Conservation (phyloP, 192 early-diverging fungal species). For the Helicostylum pulchrum region DNA sequence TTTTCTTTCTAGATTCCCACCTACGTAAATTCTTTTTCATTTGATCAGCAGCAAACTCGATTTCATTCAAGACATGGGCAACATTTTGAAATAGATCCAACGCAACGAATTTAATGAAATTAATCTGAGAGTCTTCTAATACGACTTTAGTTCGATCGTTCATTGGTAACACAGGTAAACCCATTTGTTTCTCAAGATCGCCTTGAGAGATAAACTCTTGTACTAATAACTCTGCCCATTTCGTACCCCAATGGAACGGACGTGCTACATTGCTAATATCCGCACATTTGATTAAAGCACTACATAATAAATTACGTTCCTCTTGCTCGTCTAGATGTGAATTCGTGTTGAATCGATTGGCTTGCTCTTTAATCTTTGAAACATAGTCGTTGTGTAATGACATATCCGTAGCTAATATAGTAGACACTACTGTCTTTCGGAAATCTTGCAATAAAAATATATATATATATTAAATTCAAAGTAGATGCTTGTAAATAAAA, state of each 20-base stretch:
- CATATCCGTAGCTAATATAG: constrained; percentile 82
- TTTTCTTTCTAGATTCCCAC: constrained; percentile 28
- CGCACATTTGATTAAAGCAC: constrained; percentile 76
- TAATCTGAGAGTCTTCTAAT: constrained; percentile 47
- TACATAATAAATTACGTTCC: constrained; percentile 62
- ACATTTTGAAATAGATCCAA: constrained; percentile 50
- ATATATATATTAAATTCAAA: neutral
- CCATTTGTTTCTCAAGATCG: constrained; percentile 70
- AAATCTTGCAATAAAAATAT: constrained; percentile 63
- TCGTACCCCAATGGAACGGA: constrained; percentile 63
- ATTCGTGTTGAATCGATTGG: constrained; percentile 43
- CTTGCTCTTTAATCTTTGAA: constrained; percentile 62
- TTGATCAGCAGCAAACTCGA: constrained; percentile 32
- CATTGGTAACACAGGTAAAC: constrained; percentile 44
- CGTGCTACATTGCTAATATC: constrained; percentile 78
- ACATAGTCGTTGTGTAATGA: constrained; percentile 77
- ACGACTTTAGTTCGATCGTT: constrained; percentile 49
- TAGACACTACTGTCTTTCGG: constrained; percentile 64
- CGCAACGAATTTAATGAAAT: constrained; percentile 52
- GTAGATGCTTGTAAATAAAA: neutral
- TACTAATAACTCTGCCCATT: constrained; percentile 68
- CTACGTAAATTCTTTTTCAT: constrained; percentile 31
- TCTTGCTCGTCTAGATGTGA: constrained; percentile 33
- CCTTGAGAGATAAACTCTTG: constrained; percentile 69
- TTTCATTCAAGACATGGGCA: constrained; percentile 6